These are phyloP conservation scores for Rhynchospora tenuis DNA, from an alignment of 176 grass and related monocot genomes.

Conservation along the genomic window DNA sequence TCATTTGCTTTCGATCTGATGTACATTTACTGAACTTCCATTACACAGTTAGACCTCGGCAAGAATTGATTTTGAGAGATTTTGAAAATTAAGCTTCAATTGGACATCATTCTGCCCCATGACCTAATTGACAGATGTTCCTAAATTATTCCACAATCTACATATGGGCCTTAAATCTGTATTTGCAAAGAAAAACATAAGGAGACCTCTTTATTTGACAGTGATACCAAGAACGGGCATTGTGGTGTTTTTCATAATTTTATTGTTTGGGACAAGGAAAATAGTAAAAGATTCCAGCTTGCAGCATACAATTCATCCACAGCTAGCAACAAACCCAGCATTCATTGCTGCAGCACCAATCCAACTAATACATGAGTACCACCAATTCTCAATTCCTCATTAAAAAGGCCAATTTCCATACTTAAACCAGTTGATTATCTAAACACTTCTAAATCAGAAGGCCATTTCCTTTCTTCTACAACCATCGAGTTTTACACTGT, in stretches of 20 bases:
- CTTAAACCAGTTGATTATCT: background rate
- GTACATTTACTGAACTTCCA: background rate
- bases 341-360: background rate
- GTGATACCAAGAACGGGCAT: background rate
- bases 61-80: no score
- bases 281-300: background rate
- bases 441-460: background rate
- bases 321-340: background rate
- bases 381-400: background rate
- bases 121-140: background rate
- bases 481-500: background rate
- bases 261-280: background rate
- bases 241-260: background rate
- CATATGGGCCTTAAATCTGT: background rate
- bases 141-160: background rate
- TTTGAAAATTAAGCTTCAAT: no score
- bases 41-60: background rate
- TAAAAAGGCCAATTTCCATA: background rate
- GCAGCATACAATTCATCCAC: background rate
- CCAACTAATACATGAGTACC: background rate
- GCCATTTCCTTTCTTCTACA: background rate
- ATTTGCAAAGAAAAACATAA: background rate
- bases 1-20: background rate
- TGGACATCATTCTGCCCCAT: no score
- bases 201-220: background rate